Conservation (phyloP, 192 early-diverging fungal species). For the Mortierella claussenii region DNA sequence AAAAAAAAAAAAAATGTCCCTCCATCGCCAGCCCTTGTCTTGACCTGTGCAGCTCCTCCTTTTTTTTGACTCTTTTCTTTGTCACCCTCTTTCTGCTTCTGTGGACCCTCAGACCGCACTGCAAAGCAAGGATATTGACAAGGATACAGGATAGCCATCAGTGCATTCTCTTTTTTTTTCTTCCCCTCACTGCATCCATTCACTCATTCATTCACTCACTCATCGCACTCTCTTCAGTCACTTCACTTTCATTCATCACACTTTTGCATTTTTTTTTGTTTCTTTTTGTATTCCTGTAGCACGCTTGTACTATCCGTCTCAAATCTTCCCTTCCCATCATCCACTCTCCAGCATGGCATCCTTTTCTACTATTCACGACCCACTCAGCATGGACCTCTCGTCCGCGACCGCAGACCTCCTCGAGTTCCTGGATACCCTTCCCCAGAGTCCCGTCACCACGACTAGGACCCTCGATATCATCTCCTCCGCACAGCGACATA, state of each 20-base stretch:
- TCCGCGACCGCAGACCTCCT: conserved; percentile 39
- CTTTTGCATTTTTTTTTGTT: conserved; percentile 10
- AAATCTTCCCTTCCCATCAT: background rate
- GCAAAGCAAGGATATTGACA: no score
- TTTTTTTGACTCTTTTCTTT: background rate
- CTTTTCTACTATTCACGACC: conserved; percentile 38
- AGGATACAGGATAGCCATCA: no score
- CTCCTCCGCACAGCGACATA: conserved; percentile 21
- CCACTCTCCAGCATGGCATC: conserved; percentile 7
- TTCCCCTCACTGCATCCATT: background rate
- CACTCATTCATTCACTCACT: no score
- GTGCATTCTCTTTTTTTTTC: conserved; percentile 7
- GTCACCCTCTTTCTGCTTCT: background rate
- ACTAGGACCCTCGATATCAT: no score
- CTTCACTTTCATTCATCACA: background rate
- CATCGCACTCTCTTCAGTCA: conserved; percentile 10
- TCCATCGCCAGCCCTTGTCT: no score
- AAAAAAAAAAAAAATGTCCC: conserved; percentile 20
- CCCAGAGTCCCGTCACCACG: conserved; percentile 1
- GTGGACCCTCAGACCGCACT: no score
- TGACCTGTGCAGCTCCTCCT: background rate
- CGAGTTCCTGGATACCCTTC: conserved; percentile 51
- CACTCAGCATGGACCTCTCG: conserved; percentile 47
- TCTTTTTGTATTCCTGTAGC: background rate
- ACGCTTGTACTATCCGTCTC: background rate